Evolutionary conservation across 177 flowering plant species (phyloP), one percentile per base, ranked within the genome.

Genomic region (Vitis hybrid): DNA sequence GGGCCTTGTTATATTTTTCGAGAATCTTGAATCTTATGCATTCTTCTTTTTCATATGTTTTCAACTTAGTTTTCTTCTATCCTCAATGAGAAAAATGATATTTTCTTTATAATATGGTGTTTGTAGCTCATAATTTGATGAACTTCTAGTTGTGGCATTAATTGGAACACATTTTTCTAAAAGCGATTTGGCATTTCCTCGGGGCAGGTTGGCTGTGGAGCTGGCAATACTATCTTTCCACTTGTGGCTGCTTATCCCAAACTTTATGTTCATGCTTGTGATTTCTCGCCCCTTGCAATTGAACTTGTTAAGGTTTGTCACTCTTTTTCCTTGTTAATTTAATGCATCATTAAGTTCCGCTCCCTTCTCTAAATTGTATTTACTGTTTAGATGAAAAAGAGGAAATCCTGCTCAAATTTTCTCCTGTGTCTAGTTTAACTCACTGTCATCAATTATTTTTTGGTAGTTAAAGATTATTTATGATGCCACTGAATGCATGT

Each of bases 201-300:
- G 1, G 65, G 62, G 66, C 80, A 87, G 91, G 83, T 87, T 72
- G 91, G 91, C 54, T 87, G 88, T 74, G 89, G 89, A 74, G 86
- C 82, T 61, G 91, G 91, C 14, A 87, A 87, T 74, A 80, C 86
- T 10, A 69, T 85, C 11, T 87, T 80, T 69, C 91, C 89, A 4
- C 85, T 87, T 34, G 11, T 82, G 65, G 68, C 79, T 39, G 75
- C 81, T 51, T 84, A 78, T 75, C 89, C 89, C 51, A 78, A 79
- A 57, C 74, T 87, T 52, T 82, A 70, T 70, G 73, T 85, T 62
- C 87, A 87, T 66, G 91, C 91, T 48, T 84, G 89, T 72, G 91
- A 87, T 75, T 83, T 87, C 67, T 85, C 91, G 34, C 69, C 79
- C 2, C 73, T 74, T 57, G 88, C 91, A 0, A 71, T 87, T 30